Evolutionary conservation across 345 rosid species (phyloP).

Genomic region (Rhodomyrtus tomentosa): DNA sequence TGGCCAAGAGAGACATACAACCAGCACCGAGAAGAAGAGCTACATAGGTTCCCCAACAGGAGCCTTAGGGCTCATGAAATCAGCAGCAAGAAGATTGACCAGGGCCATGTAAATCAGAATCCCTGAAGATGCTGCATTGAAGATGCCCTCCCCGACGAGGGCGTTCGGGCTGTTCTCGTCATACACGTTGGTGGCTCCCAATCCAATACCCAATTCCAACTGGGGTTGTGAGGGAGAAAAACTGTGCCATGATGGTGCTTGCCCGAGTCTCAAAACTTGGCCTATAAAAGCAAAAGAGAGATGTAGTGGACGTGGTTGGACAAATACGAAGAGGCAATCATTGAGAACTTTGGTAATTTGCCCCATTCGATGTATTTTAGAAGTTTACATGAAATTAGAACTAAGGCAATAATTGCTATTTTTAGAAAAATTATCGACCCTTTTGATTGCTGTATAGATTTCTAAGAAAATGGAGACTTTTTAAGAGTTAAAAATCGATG

Average conservation of each 20-base stretch:
- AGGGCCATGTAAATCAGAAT: constrained; percentile 58
- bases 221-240: constrained; percentile 52
- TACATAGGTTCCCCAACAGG: constrained; percentile 9
- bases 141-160: constrained; percentile 40
- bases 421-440: neutral
- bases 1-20: constrained; percentile 49
- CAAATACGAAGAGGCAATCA: neutral
- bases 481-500: neutral
- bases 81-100: constrained; percentile 55
- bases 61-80: constrained; percentile 49
- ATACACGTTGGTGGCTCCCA: constrained; percentile 30
- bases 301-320: neutral
- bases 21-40: constrained; percentile 44
- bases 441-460: neutral
- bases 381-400: neutral
- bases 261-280: constrained; percentile 16
- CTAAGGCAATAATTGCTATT: neutral
- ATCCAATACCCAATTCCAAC: constrained; percentile 48
- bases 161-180: constrained; percentile 40
- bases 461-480: neutral
- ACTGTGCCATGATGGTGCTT: constrained; percentile 29
- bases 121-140: constrained; percentile 55
- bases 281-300: constrained; percentile 6
- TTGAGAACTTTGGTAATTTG: neutral
- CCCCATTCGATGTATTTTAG: neutral